Base-by-base conservation (phyloP, 2,329 filamentous ascomycete genomes). In the Curvularia sp. region DNA sequence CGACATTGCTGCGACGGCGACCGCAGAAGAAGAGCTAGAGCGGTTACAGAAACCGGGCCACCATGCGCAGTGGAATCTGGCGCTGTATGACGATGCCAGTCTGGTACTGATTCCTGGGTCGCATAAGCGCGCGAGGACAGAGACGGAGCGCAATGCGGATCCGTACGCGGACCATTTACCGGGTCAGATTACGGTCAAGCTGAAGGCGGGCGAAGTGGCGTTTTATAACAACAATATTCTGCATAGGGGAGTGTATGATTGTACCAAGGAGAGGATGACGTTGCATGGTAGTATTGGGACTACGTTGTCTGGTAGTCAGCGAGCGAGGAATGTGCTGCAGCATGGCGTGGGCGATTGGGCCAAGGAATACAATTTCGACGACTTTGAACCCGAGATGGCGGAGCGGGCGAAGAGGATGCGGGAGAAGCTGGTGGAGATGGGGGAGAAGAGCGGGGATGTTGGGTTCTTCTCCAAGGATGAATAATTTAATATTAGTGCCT, bases 141-240 rank as follows among this genome's bases (percentile, higher is more conserved):
- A 86, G 4, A 73, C 68, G 0, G 93, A 96, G 82, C 82, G 91
- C 12, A 76, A 70, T 6, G 91, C 91, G 0, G 86, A 82, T 20
- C 88, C 89, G 0, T 90, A 86, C 68, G 89, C 88, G 65, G 71
- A 79, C 2, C 70, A 79, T 1, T 67, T 95, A 65, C 86, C 88
- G 0, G 86, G 80, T 0, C 88, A 93, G 80, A 71, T 88, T 13
- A 78, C 85, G 3, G 91, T 96, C 15, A 72, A 81, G 71, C 80
- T 96, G 61, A 79, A 85, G 62, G 84, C 91, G 0, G 92, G 92
- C 0, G 92, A 96, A 77, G 86, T 90, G 15, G 90, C 90, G 42
- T 96, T 96, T 70, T 96, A 96, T 73, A 88, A 96, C 76, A 96
- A 93, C 72, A 96, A 96, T 75, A 96, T 96, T 63, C 75, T 96